These are phyloP conservation scores for Porcisia hertigi DNA, from an alignment of 208 protist genomes.

Conservation along the genomic window DNA sequence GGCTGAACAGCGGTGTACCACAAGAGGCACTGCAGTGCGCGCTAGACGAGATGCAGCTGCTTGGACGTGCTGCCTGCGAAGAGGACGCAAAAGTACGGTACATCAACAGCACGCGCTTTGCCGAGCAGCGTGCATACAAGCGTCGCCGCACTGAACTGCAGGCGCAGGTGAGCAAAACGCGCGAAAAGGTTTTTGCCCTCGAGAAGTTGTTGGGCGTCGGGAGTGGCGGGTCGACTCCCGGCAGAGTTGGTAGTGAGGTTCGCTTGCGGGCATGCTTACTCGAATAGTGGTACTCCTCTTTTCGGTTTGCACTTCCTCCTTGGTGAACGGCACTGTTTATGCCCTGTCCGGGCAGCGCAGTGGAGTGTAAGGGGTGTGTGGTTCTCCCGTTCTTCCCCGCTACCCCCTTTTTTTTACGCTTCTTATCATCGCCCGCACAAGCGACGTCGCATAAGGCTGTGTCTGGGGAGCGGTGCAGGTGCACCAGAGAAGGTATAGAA, in stretches of 20 bases:
- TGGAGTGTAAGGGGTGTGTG: neutral
- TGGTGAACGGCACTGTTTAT: neutral
- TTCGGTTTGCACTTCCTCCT: neutral
- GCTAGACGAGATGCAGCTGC: constrained; percentile 17
- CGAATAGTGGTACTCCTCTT: neutral
- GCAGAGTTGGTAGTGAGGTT: neutral
- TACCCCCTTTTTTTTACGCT: neutral
- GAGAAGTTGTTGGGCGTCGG: constrained; percentile 32
- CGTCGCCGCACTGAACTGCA: constrained; percentile 23
- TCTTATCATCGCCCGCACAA: neutral
- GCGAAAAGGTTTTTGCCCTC: constrained; percentile 41
- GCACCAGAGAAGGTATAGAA: too few species aligned
- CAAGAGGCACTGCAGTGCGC: constrained; percentile 25
- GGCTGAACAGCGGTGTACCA: constrained; percentile 6
- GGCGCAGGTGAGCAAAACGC: constrained; percentile 19
- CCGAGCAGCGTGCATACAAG: constrained; percentile 47
- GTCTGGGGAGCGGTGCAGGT: too few species aligned
- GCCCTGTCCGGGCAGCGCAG: neutral
- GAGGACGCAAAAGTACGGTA: constrained; percentile 20
- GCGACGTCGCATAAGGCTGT: neutral
- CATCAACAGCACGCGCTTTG: constrained; percentile 34
- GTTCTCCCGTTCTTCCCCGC: neutral
- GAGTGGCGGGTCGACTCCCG: neutral
- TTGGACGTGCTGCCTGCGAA: constrained; percentile 18
- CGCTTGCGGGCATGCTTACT: constrained; percentile 4